Percentiles rank a stretch among this genome's conserved stretches.
phyloP scores from a whole-genome alignment of 495 filamentous ascomycete species.

The Letharia columbiana region DNA sequence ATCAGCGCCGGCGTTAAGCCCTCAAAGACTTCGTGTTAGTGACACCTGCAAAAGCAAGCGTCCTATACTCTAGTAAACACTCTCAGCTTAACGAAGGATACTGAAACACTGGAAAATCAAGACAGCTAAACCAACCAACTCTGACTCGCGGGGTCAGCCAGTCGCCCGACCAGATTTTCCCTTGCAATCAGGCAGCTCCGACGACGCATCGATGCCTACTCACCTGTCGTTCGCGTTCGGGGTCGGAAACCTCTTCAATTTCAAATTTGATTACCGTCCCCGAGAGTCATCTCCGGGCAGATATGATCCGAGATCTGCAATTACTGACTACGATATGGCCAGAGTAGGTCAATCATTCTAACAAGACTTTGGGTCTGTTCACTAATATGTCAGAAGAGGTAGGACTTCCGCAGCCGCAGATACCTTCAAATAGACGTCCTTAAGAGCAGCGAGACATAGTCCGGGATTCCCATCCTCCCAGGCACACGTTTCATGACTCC shows the following conservation, averaged over 20 bases:
- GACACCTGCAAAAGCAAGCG: neutral
- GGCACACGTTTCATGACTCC: neutral
- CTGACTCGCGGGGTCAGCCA: neutral
- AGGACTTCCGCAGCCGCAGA: neutral
- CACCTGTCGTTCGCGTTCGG: constrained; percentile 19
- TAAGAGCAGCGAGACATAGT: neutral
- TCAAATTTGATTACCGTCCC: constrained; percentile 16
- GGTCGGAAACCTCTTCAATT: constrained; percentile 16
- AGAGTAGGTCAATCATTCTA: constrained; percentile 13
- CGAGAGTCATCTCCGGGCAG: constrained; percentile 12
- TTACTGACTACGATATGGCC: constrained; percentile 15
- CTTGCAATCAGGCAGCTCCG: neutral
- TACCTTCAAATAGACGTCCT: neutral
- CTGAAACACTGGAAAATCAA: too few species aligned
- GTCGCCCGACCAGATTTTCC: neutral
- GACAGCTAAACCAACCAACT: neutral
- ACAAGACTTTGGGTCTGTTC: neutral
- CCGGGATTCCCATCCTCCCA: neutral
- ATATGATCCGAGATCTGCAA: constrained; percentile 10
- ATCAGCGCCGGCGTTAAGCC: constrained; percentile 2
- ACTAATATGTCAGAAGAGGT: constrained; percentile 1
- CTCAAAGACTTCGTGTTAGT: neutral
- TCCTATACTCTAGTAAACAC: too few species aligned
- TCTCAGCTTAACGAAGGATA: too few species aligned
- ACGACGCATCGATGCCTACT: constrained; percentile 11